phyloP scores from a whole-genome alignment of 305 asterid genomes.

The Stenogyne calaminthoides region DNA sequence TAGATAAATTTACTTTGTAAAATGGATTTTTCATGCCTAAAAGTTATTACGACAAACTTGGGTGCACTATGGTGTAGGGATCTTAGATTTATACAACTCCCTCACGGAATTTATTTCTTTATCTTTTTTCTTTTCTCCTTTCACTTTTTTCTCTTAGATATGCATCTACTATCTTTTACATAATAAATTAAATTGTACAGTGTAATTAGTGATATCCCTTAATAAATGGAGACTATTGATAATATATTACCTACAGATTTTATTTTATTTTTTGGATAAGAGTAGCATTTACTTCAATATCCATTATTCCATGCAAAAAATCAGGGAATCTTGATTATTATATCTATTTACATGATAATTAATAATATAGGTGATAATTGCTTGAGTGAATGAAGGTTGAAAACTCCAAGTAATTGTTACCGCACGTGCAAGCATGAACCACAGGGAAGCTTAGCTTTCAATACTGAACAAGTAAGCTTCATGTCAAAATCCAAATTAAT shows the following conservation, averaged over 20 bases:
- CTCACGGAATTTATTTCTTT: neutral
- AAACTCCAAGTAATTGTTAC: slow-evolving; percentile 37
- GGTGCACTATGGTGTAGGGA: too few species aligned
- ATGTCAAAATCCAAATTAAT: slow-evolving; percentile 13
- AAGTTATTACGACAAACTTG: too few species aligned
- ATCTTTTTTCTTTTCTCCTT: neutral
- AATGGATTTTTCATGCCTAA: too few species aligned
- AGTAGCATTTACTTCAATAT: slow-evolving; percentile 26
- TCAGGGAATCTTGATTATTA: slow-evolving; percentile 32
- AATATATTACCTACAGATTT: neutral
- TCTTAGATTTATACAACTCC: neutral
- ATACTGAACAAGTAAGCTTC: slow-evolving; percentile 33
- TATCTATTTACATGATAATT: slow-evolving; percentile 16
- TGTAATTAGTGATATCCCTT: neutral
- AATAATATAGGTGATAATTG: slow-evolving; percentile 8
- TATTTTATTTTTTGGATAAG: neutral
- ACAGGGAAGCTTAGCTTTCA: slow-evolving; percentile 45
- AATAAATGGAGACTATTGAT: too few species aligned
- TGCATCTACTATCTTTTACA: neutral
- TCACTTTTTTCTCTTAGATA: neutral
- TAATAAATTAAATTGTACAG: neutral
- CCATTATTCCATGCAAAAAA: slow-evolving; percentile 37
- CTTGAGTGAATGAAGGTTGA: slow-evolving; percentile 37
- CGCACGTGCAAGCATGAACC: slow-evolving; percentile 52
- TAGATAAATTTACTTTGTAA: too few species aligned